Conservation (phyloP, 352 stramenopile species). For the Plasmopara halstedii region DNA sequence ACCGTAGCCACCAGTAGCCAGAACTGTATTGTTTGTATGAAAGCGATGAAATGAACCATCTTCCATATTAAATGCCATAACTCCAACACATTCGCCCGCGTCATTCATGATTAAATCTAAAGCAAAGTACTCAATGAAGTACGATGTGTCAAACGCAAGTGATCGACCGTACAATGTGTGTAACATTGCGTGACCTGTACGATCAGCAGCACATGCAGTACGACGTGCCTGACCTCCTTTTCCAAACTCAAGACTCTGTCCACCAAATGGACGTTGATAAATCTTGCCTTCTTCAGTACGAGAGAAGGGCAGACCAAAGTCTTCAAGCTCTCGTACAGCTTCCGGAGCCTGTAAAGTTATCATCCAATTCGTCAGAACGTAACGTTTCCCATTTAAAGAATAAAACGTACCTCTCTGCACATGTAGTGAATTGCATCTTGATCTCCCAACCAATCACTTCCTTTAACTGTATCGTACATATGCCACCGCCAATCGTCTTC, state of each 20-base stretch:
- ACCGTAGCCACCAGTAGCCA: conserved; percentile 96
- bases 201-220: conserved; percentile 91
- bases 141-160: conserved; percentile 95
- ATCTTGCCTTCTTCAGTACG: conserved; percentile 96
- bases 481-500: conserved; percentile 96
- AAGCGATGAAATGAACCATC: conserved; percentile 95
- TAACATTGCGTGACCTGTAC: conserved; percentile 96
- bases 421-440: conserved; percentile 99
- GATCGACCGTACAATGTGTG: conserved; percentile 96
- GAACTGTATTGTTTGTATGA: conserved; percentile 83
- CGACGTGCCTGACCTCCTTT: conserved; percentile 95
- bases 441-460: conserved; percentile 95
- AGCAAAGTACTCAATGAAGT: conserved; percentile 98
- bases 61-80: conserved; percentile 97
- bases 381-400: too few species aligned
- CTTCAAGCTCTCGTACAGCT: conserved; percentile 92
- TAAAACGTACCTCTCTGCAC: conserved; percentile 76
- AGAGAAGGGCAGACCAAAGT: conserved; percentile 95
- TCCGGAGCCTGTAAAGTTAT: conserved; percentile 22
- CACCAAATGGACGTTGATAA: conserved; percentile 95
- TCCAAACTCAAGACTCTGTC: conserved; percentile 92
- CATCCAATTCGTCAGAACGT: neutral
- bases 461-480: conserved; percentile 98
- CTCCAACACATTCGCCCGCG: conserved; percentile 84
- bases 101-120: conserved; percentile 95